These are phyloP conservation scores for Coniophora puteana DNA, from an alignment of 1,284 basidiomycete species.

Conservation along the genomic window DNA sequence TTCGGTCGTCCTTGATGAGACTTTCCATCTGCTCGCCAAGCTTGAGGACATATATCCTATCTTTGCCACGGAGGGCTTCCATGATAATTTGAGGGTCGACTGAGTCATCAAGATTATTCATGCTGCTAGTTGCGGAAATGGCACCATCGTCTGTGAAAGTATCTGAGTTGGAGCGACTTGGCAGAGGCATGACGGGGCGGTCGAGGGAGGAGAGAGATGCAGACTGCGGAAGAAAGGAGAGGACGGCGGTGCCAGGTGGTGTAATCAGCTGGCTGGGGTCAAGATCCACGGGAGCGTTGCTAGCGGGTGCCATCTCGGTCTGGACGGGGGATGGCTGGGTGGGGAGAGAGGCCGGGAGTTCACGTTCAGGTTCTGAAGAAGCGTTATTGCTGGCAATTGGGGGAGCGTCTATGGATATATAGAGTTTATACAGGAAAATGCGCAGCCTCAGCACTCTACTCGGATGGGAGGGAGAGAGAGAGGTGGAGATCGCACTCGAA, in stretches of 20 bases:
- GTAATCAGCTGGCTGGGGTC: too few relatives aligned
- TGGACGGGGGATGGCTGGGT: constrained; percentile 6
- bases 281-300: too few relatives aligned
- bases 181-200: constrained; percentile 9
- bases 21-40: constrained; percentile 78
- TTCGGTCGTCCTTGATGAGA: constrained; percentile 64
- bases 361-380: constrained; percentile 4
- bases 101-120: constrained; percentile 31
- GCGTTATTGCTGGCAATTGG: too few relatives aligned
- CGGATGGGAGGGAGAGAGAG: neutral
- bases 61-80: constrained; percentile 82
- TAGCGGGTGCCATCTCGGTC: neutral
- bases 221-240: constrained; percentile 2
- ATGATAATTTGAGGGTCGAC: constrained; percentile 68
- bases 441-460: constrained; percentile 9
- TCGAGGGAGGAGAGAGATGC: constrained; percentile 7
- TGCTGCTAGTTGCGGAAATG: constrained; percentile 11
- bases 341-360: constrained; percentile 13
- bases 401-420: constrained; percentile 10
- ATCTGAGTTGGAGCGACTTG: constrained; percentile 25
- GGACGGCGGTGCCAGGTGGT: too few relatives aligned
- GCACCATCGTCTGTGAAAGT: constrained; percentile 25
- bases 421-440: constrained; percentile 10
- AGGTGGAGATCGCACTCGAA: too few relatives aligned
- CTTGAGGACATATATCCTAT: constrained; percentile 79